phyloP scores from a whole-genome alignment of 192 early-diverging fungal species.

The Coemansia sp. region DNA sequence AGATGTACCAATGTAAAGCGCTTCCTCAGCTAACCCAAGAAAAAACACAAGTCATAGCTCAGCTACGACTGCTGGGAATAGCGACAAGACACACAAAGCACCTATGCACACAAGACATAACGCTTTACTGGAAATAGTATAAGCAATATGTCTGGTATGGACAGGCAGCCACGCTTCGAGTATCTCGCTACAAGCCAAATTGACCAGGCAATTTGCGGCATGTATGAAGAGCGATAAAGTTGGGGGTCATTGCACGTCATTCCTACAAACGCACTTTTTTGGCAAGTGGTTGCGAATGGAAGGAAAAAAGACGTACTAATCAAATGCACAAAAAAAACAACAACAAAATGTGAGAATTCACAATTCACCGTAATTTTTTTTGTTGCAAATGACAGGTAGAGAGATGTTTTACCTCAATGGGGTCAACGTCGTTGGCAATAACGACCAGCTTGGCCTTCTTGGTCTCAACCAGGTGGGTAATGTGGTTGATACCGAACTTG shows the following conservation, averaged over 20 bases:
- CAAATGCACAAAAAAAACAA: neutral
- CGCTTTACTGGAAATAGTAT: too few species aligned
- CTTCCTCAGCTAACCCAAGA: too few species aligned
- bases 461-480: constrained; percentile 95
- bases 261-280: neutral
- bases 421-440: constrained; percentile 99
- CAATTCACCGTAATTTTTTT: constrained; percentile 3
- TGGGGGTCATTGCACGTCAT: constrained; percentile 53
- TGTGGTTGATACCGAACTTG: constrained; percentile 99
- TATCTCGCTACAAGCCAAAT: too few species aligned
- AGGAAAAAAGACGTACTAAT: neutral
- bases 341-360: constrained; percentile 14
- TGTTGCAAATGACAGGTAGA: too few species aligned
- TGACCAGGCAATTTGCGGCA: too few species aligned
- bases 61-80: neutral
- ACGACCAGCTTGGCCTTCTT: constrained; percentile 99
- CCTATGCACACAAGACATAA: neutral
- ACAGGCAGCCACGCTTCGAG: too few species aligned
- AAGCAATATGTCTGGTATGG: too few species aligned
- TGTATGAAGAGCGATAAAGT: neutral
- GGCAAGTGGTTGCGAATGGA: neutral
- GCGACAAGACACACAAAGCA: neutral
- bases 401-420: constrained; percentile 76
- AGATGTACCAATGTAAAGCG: too few species aligned
- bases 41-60: too few species aligned